These are phyloP conservation scores for Sporobolomyces pararoseus DNA, from an alignment of 768 basidiomycete species.

Conservation along the genomic window DNA sequence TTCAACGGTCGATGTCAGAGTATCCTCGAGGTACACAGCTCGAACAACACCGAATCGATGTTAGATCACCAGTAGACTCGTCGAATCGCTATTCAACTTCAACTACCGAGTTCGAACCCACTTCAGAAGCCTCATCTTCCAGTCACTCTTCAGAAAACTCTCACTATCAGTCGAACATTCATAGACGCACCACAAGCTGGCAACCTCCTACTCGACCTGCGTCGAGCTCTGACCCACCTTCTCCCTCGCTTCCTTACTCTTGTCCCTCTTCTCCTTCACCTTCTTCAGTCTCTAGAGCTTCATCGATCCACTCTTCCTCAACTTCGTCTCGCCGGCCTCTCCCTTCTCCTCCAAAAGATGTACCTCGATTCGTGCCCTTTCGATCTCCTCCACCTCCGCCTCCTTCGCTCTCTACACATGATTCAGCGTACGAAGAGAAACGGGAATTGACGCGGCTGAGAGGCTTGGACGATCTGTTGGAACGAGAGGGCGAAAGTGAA, in stretches of 20 bases:
- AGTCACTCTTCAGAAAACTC: neutral
- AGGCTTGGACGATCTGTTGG: conserved; percentile 3
- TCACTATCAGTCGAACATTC: neutral
- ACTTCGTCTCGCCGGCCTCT: conserved; percentile 9
- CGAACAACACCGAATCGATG: no score
- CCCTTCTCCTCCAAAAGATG: neutral
- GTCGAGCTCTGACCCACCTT: neutral
- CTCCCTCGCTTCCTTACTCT: neutral
- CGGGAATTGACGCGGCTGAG: neutral
- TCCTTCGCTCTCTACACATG: neutral
- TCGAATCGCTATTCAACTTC: no score
- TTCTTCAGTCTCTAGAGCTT: neutral
- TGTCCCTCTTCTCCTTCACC: conserved; percentile 3
- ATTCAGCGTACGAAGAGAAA: conserved; percentile 1
- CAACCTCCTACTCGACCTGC: neutral
- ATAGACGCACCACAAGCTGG: neutral
- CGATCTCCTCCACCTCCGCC: conserved; percentile 2
- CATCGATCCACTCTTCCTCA: neutral
- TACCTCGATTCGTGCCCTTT: conserved; percentile 5
- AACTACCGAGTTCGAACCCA: neutral
- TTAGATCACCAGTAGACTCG: no score
- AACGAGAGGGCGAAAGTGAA: neutral
- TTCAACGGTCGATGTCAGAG: no score
- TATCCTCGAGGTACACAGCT: no score
- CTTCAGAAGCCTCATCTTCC: neutral